Conservation (phyloP, 2,329 filamentous ascomycete species). For the Ceratocystis ficicola region DNA sequence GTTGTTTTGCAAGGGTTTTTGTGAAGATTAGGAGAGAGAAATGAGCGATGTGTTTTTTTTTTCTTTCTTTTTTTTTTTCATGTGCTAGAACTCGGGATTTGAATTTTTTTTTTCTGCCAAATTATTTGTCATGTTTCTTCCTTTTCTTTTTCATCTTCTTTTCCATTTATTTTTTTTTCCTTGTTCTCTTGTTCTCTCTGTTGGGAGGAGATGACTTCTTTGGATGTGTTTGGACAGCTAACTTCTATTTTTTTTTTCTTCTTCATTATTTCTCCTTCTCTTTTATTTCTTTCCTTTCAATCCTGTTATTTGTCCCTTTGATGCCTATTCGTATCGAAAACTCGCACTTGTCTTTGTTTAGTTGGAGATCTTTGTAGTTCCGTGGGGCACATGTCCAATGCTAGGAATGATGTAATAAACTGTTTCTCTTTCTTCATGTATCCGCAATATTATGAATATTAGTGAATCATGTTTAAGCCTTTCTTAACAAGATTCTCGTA, state of each 20-base stretch:
- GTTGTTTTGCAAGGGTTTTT: too few relatives aligned
- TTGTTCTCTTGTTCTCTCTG: constrained; percentile 25
- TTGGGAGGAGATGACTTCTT: constrained; percentile 20
- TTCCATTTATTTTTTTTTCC: constrained; percentile 12
- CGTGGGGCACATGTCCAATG: neutral
- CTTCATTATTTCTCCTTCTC: constrained; percentile 23
- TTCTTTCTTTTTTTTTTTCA: constrained; percentile 21
- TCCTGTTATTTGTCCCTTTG: constrained; percentile 5
- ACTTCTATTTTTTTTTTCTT: constrained; percentile 15
- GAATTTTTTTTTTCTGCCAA: constrained; percentile 22
- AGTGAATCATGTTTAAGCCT: too few relatives aligned
- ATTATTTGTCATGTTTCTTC: constrained; percentile 22
- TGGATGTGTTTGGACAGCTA: constrained; percentile 17
- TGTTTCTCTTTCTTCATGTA: too few relatives aligned
- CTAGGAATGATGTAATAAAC: neutral
- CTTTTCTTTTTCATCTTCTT: constrained; percentile 22
- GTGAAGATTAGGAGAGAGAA: neutral
- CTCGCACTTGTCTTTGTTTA: constrained; percentile 4
- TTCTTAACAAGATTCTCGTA: too few relatives aligned
- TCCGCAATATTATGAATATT: too few relatives aligned
- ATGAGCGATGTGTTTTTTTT: constrained; percentile 25
- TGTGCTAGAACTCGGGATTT: constrained; percentile 18
- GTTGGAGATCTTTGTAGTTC: neutral
- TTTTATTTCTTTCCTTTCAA: constrained; percentile 21
- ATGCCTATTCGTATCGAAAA: constrained; percentile 2